Percentiles rank a stretch among this genome's conserved stretches.
These are phyloP conservation scores for Nematodospora anomalae DNA, from an alignment of 1,139 yeast genomes.

Conservation along the genomic window DNA sequence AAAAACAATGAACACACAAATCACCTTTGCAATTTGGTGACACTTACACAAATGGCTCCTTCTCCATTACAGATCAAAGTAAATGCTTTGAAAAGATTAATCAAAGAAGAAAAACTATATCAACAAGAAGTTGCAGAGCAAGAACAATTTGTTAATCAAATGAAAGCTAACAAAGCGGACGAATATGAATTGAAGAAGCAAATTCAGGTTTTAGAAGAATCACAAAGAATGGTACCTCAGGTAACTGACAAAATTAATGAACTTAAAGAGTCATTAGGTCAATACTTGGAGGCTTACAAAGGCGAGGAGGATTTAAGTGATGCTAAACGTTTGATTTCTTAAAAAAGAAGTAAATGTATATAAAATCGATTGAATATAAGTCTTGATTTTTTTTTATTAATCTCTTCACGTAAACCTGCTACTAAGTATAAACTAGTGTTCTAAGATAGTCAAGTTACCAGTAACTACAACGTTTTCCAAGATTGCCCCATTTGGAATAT, in stretches of 20 bases:
- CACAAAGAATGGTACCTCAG: slow-evolving; percentile 67
- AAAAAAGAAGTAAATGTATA: background rate
- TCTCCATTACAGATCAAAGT: slow-evolving; percentile 73
- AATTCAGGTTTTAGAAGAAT: slow-evolving; percentile 63
- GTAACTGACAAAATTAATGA: slow-evolving; percentile 52
- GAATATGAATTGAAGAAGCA: slow-evolving; percentile 71
- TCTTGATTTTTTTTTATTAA: background rate
- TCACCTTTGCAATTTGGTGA: background rate
- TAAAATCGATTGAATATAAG: background rate
- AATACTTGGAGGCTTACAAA: slow-evolving; percentile 26
- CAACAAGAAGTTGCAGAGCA: slow-evolving; percentile 66
- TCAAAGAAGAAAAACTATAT: slow-evolving; percentile 71
- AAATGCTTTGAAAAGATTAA: slow-evolving; percentile 68
- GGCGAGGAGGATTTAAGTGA: slow-evolving; percentile 51
- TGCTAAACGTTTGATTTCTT: slow-evolving; percentile 33
- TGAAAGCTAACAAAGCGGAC: slow-evolving; percentile 51
- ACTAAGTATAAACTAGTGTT: slow-evolving; percentile 53
- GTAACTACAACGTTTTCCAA: slow-evolving; percentile 96
- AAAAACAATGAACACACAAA: background rate
- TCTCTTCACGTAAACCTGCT: no score
- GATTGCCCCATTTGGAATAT: slow-evolving; percentile 93
- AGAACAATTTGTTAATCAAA: slow-evolving; percentile 43
- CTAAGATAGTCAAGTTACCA: slow-evolving; percentile 92
- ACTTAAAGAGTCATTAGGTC: slow-evolving; percentile 47
- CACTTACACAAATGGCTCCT: slow-evolving; percentile 60